Evolutionary conservation across 768 basidiomycete species (phyloP), one percentile per base, ranked within the genome.

Genomic region (Mycena vitilis): DNA sequence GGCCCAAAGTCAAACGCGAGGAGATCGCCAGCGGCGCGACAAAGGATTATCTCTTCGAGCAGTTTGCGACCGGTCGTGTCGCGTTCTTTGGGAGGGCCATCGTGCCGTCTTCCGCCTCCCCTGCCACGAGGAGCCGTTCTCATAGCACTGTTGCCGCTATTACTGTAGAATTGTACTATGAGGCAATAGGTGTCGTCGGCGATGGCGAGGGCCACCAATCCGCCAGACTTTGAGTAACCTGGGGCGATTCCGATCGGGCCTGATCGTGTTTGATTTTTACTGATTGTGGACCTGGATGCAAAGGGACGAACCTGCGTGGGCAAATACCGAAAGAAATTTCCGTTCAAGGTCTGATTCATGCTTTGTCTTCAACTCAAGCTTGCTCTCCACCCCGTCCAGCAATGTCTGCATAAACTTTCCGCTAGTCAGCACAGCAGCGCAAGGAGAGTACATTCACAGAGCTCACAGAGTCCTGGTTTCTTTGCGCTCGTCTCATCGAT

Each of bases 1-100:
- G 82, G 82, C 1, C 74, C 86, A 71, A 89, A 80, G 72, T 88
- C 85, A 71, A 91, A 90, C 0, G 85, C 87, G 53, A 82, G 84
- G 51, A 88, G 73, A 16, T 83, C 81, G 53, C 83, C 83, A 10
- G 75, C 76, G 2, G 77, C 58, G 60, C 84, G 84, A 73, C 83
- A 85, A 4, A 90, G 78, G 34, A 90, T 73, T 8, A 74, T 71
- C 3, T 84, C 77, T 66, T 85, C 75, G 3, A 88, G 77, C 13
- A 75, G 38, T 45, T 76, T 71, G 7, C 80, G 77, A 2, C 75
- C 75, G 5, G 75, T 71, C 16, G 66, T 47, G 37, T 74, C 71
- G 25, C 61, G 73, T 30, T 69, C 61, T 16, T 49, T 18, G 40
- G 25, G 65, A 48, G 67, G 53, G 34, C 52, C 54, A 20, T 61